Percentiles rank a stretch among this genome's conserved stretches.
These are phyloP conservation scores for Dendrocalamus sinicus DNA, from an alignment of 176 grass and related monocot genomes.

Conservation along the genomic window DNA sequence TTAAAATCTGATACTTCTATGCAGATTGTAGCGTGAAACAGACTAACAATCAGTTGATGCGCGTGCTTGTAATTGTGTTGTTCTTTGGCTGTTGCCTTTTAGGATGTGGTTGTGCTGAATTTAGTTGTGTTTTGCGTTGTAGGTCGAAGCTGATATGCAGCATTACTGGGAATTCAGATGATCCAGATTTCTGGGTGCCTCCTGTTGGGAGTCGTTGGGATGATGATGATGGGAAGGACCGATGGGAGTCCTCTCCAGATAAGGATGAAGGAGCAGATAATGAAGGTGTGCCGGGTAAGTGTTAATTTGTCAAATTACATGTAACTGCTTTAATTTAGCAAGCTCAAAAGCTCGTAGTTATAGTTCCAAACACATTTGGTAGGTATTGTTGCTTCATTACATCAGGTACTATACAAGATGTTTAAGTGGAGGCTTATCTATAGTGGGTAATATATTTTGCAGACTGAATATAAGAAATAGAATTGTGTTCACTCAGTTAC, in stretches of 20 bases:
- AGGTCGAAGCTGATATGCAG: constrained; percentile 85
- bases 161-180: constrained; percentile 76
- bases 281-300: constrained; percentile 40
- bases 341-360: neutral
- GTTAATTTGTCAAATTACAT: neutral
- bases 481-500: neutral
- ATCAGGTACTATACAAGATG: neutral
- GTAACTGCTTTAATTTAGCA: constrained; percentile 20
- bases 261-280: constrained; percentile 40
- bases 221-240: constrained; percentile 74
- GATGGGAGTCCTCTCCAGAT: constrained; percentile 59
- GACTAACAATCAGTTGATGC: neutral
- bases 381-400: neutral
- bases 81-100: neutral
- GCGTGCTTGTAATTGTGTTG: neutral
- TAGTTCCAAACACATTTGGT: neutral
- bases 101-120: neutral
- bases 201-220: constrained; percentile 79
- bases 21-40: neutral
- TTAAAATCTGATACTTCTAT: neutral
- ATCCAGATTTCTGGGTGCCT: constrained; percentile 80
- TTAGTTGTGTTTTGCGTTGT: constrained; percentile 6
- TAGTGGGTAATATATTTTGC: neutral
- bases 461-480: neutral
- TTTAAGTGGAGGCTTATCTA: neutral